Evolutionary conservation across 441 rosid species (phyloP), one percentile per base, ranked within the genome.

Genomic region (Erodium texanum): DNA sequence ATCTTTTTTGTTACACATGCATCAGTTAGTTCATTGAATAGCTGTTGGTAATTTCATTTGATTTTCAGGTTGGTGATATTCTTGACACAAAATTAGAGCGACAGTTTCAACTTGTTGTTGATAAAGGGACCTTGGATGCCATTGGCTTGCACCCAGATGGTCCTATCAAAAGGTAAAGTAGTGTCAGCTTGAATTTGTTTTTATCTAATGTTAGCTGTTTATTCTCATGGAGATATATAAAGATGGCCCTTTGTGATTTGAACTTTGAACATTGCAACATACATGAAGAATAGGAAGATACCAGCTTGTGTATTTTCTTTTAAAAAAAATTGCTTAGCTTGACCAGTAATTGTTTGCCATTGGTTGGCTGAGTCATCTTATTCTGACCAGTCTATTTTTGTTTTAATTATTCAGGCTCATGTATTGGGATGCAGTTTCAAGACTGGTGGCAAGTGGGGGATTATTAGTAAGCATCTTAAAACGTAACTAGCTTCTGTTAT

Each of bases 61-160:
- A 18, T 68, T 12, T 71, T 41, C 71, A 85, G 99, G 99, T 88
- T 76, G 97, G 89, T 79, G 96, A 91, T 80, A 78, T 91, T 78
- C 91, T 94, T 18, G 87, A 88, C 45, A 89, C 92, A 58, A 91
- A 91, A 70, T 54, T 89, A 75, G 82, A 85, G 48, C 75, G 70
- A 65, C 86, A 83, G 66, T 93, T 86, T 82, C 80, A 79, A 76
- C 92, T 91, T 75, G 92, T 91, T 75, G 79, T 91, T 83, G 99
- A 91, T 83, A 91, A 93, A 83, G 99, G 96, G 69, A 93, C 97
- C 59, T 77, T 93, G 45, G 99, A 93, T 82, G 99, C 97, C 63
- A 87, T 91, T 74, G 99, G 99, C 50, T 81, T 93, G 87, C 97
- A 93, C 75, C 89, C 97, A 24, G 99, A 91, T 74, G 93, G 96